Conservation (phyloP, 2,329 filamentous ascomycete genomes). For the Trichoderma sp. region DNA sequence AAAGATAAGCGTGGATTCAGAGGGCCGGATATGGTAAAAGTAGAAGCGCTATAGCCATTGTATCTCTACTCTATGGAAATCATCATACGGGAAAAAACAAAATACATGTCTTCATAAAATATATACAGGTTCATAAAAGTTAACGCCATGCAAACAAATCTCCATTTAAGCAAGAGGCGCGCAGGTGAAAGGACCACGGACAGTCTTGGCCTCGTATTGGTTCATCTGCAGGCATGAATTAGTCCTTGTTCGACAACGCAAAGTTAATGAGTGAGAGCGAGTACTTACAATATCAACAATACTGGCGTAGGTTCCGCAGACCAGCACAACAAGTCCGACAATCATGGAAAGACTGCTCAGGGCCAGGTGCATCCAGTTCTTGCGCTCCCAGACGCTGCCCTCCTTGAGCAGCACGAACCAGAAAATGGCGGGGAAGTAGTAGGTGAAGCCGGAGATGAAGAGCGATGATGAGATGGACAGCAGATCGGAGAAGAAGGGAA, state of each 20-base stretch:
- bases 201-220: conserved; percentile 20
- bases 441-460: conserved; percentile 46
- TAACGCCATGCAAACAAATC: not conserved
- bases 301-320: conserved; percentile 34
- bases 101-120: conserved; percentile 19
- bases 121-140: not conserved
- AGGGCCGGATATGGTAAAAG: not conserved
- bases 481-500: conserved; percentile 70
- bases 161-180: conserved; percentile 20
- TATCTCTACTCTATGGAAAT: conserved; percentile 9
- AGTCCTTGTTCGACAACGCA: not conserved
- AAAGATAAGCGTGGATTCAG: too few species aligned
- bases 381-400: conserved; percentile 32
- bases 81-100: not conserved
- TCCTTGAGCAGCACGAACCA: conserved; percentile 43
- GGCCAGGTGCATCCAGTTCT: conserved; percentile 32
- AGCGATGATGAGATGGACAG: conserved; percentile 54
- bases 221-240: conserved; percentile 22
- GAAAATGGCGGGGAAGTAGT: conserved; percentile 45
- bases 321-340: conserved; percentile 32
- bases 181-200: conserved; percentile 26
- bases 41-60: not conserved
- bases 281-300: conserved; percentile 34
- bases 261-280: not conserved
- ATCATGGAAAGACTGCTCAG: conserved; percentile 33